These are phyloP conservation scores for Sanghuangporus weigelae DNA, from an alignment of 1,284 basidiomycete species.

Conservation along the genomic window DNA sequence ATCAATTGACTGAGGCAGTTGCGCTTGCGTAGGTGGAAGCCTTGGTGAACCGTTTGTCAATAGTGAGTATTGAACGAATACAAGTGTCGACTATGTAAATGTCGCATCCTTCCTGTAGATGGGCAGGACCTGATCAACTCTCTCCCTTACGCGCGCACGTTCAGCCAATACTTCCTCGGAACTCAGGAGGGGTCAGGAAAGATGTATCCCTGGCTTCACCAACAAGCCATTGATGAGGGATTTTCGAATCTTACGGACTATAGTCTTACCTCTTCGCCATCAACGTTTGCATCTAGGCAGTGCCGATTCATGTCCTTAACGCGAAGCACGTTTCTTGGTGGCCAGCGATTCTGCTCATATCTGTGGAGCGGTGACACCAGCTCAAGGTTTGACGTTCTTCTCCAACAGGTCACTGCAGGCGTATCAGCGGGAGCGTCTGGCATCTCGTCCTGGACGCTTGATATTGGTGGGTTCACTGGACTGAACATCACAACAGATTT, in stretches of 20 bases:
- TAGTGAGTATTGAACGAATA: conserved; percentile 23
- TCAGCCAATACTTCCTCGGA: conserved; percentile 36
- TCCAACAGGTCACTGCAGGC: conserved; percentile 35
- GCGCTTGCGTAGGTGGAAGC: conserved; percentile 27
- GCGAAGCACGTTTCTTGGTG: conserved; percentile 35
- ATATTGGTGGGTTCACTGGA: conserved; percentile 37
- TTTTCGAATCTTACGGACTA: conserved; percentile 29
- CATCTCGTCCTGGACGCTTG: conserved; percentile 37
- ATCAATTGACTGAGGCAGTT: neutral
- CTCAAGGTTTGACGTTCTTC: conserved; percentile 32
- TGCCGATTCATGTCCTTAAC: conserved; percentile 38
- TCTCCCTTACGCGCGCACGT: conserved; percentile 33
- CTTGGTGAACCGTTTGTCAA: conserved; percentile 36
- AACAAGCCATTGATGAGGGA: conserved; percentile 29
- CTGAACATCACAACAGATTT: conserved; percentile 31
- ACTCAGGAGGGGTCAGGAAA: conserved; percentile 36
- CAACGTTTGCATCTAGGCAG: conserved; percentile 18
- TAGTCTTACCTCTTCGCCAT: neutral
- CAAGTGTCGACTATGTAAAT: neutral
- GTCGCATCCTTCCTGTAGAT: conserved; percentile 23
- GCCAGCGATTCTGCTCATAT: conserved; percentile 38
- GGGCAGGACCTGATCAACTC: conserved; percentile 30
- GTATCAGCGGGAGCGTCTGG: conserved; percentile 35
- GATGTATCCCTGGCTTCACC: conserved; percentile 38
- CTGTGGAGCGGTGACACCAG: conserved; percentile 37